Conservation (phyloP, 1,139 yeast species). For the Debaryomyces coudertii region DNA sequence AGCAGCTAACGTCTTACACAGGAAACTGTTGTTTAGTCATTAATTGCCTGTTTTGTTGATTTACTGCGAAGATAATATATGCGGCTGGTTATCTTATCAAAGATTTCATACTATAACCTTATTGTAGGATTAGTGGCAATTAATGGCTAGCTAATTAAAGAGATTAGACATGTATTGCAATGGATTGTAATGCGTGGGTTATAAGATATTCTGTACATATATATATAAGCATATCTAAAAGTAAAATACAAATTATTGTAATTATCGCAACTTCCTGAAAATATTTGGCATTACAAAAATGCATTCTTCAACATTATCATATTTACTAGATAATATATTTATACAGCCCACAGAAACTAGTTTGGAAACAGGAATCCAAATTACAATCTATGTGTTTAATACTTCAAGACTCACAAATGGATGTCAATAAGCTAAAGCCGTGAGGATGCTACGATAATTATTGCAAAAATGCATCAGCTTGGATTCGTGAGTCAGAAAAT, state of each 20-base stretch:
- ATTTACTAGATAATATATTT: slow-evolving; percentile 32
- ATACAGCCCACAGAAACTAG: slow-evolving; percentile 33
- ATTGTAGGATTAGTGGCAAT: too few relatives aligned
- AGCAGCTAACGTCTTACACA: too few relatives aligned
- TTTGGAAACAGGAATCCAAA: slow-evolving; percentile 30
- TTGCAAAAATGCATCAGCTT: slow-evolving; percentile 45
- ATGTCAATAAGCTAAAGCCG: slow-evolving; percentile 38
- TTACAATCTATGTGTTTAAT: slow-evolving; percentile 50
- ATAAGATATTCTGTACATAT: too few relatives aligned
- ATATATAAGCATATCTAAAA: too few relatives aligned
- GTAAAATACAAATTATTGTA: too few relatives aligned
- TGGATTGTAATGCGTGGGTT: too few relatives aligned
- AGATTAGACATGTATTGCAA: too few relatives aligned
- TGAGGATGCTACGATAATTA: slow-evolving; percentile 52
- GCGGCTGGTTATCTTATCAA: too few relatives aligned
- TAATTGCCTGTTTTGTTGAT: neutral
- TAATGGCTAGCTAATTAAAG: too few relatives aligned
- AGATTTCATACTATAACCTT: too few relatives aligned
- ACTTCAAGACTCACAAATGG: slow-evolving; percentile 49
- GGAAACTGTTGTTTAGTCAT: neutral
- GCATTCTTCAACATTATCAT: slow-evolving; percentile 37
- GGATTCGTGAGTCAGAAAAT: slow-evolving; percentile 40
- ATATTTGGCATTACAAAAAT: slow-evolving; percentile 18
- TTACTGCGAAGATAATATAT: neutral
- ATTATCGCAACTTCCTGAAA: neutral